Conservation (phyloP, 2,329 filamentous ascomycete species). For the Massarina eburnea region DNA sequence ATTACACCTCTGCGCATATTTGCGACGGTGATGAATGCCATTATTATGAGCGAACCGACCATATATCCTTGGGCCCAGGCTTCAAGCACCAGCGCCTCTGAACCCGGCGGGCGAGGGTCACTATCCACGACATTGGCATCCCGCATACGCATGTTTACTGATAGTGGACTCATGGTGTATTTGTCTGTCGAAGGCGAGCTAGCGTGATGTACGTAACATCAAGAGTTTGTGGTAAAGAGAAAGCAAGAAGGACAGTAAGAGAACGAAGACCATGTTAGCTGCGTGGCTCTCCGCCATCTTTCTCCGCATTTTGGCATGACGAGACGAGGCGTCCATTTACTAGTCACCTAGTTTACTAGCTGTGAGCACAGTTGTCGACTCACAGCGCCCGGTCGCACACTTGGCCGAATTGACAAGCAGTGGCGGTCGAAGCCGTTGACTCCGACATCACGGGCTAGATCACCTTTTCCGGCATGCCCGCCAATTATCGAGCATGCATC, state of each 20-base stretch:
- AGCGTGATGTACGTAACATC: conserved; percentile 1
- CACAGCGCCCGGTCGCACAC: conserved; percentile 4
- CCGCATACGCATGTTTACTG: not conserved
- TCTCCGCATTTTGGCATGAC: conserved; percentile 6
- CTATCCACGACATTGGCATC: conserved; percentile 3
- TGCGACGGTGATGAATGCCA: conserved; percentile 51
- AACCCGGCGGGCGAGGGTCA: conserved; percentile 29
- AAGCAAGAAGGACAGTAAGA: not conserved
- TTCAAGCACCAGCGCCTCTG: conserved; percentile 40
- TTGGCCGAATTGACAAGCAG: not conserved
- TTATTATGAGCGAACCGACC: conserved; percentile 49
- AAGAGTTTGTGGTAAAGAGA: not conserved
- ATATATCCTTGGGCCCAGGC: conserved; percentile 46
- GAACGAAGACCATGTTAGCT: not conserved
- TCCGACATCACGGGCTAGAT: conserved; percentile 4
- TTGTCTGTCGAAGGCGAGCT: not conserved
- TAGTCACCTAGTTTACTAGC: not conserved
- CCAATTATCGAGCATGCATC: conserved; percentile 1
- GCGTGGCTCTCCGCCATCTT: conserved; percentile 7
- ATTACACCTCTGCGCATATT: conserved; percentile 53
- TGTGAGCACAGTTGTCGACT: conserved; percentile 3
- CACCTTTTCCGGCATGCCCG: not conserved
- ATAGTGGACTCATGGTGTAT: conserved; percentile 7
- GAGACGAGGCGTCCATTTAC: conserved; percentile 8
- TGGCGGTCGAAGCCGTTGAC: conserved; percentile 8